Conservation (phyloP, 2,329 filamentous ascomycete species). For the Tolypocladium tundrense region DNA sequence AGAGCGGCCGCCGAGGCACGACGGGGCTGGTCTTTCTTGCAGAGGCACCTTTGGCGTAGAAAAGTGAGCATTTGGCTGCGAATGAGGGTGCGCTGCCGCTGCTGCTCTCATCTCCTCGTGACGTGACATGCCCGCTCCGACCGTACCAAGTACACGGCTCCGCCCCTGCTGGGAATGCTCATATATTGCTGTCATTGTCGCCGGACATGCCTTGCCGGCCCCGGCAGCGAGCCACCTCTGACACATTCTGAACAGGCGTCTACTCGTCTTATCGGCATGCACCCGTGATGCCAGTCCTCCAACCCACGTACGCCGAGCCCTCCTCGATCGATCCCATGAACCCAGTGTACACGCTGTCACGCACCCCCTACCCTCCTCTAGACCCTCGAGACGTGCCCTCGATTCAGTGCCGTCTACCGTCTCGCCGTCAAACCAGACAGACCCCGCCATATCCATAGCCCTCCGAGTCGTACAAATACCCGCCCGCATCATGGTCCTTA, state of each 20-base stretch:
- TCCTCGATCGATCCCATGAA: not conserved
- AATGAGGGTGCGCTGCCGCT: not conserved
- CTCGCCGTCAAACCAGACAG: not conserved
- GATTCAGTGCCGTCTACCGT: not conserved
- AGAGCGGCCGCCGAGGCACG: not conserved
- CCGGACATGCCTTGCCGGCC: not conserved
- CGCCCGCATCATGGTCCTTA: slow-evolving; percentile 7
- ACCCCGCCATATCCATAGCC: not conserved
- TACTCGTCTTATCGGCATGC: not conserved
- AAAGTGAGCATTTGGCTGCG: not conserved
- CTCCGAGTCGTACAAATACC: not conserved
- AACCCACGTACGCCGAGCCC: not conserved
- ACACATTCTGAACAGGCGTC: not conserved
- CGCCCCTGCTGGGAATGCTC: not conserved
- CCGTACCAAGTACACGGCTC: too few relatives aligned
- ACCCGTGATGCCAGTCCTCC: not conserved
- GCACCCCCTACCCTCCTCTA: too few relatives aligned
- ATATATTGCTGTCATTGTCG: not conserved
- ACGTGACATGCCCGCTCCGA: not conserved
- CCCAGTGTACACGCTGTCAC: not conserved
- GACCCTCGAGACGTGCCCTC: too few relatives aligned
- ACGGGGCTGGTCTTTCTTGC: not conserved
- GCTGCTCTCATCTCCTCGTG: not conserved
- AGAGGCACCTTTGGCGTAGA: not conserved
- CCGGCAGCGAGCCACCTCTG: not conserved